These are phyloP conservation scores for Hanseniaspora nectarophila DNA, from an alignment of 805 yeast genomes.

Conservation along the genomic window DNA sequence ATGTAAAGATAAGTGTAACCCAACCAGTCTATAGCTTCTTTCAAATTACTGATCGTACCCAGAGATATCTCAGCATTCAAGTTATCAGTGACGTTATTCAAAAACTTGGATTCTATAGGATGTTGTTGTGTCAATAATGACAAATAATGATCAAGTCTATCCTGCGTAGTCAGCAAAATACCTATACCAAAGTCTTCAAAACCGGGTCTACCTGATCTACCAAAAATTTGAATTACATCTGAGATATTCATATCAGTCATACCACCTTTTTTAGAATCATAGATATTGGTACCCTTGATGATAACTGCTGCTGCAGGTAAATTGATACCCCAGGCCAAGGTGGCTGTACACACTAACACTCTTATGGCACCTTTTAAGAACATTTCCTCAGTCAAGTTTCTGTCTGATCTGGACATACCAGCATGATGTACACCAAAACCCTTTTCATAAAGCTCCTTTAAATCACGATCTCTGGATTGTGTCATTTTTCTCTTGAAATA, in stretches of 20 bases:
- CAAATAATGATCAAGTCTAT: conserved; percentile 76
- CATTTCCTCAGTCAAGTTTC: conserved; percentile 81
- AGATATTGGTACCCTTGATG: conserved; percentile 91
- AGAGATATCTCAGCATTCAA: conserved; percentile 91
- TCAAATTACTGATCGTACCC: conserved; percentile 89
- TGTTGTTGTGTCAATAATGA: conserved; percentile 83
- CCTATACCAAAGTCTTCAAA: conserved; percentile 89
- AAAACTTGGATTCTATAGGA: conserved; percentile 81
- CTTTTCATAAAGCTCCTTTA: conserved; percentile 60
- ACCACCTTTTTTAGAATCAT: conserved; percentile 91
- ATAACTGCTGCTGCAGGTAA: conserved; percentile 96
- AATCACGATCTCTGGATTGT: conserved; percentile 61
- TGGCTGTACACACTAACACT: conserved; percentile 90
- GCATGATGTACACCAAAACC: conserved; percentile 97
- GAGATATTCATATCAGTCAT: conserved; percentile 86
- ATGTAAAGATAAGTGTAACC: conserved; percentile 93
- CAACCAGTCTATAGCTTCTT: conserved; percentile 94
- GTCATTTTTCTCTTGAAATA: conserved; percentile 56
- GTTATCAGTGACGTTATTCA: conserved; percentile 73
- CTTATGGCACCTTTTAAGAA: conserved; percentile 75
- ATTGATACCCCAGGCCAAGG: conserved; percentile 99
- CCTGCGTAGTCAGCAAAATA: conserved; percentile 71
- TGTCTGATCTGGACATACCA: conserved; percentile 83
- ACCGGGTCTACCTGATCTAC: conserved; percentile 99
- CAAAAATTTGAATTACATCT: conserved; percentile 94